Percentiles rank a stretch among this genome's conserved stretches.
These are phyloP conservation scores for Penicillium egyptiacum DNA, from an alignment of 495 filamentous ascomycete species.

Conservation along the genomic window DNA sequence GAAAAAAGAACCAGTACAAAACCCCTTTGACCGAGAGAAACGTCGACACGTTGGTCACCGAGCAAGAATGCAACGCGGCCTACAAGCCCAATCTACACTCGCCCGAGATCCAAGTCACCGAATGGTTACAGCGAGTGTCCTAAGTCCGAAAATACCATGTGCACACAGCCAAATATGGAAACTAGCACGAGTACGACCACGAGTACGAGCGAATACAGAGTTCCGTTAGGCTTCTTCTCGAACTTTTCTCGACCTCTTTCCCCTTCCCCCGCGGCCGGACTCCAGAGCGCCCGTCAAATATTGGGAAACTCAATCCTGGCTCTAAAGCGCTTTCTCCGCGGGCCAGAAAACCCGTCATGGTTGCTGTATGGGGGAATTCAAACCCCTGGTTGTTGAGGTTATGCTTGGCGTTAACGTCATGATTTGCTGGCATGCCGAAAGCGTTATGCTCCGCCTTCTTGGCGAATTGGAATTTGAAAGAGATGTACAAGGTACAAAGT, in stretches of 20 bases:
- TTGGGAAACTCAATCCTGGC: slow-evolving; percentile 7
- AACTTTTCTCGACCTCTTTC: slow-evolving; percentile 16
- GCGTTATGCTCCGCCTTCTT: neutral
- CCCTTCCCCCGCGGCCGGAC: slow-evolving; percentile 2
- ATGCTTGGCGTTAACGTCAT: slow-evolving; percentile 33
- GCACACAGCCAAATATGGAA: neutral
- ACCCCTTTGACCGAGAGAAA: slow-evolving; percentile 46
- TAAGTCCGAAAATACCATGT: slow-evolving; percentile 17
- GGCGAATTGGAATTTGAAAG: neutral
- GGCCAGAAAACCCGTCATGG: neutral
- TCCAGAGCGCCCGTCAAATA: neutral
- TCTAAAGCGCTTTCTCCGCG: neutral
- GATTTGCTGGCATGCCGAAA: slow-evolving; percentile 16
- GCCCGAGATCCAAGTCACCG: slow-evolving; percentile 63
- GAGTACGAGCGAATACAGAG: slow-evolving; percentile 6
- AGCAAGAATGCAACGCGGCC: slow-evolving; percentile 54
- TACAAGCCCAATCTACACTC: slow-evolving; percentile 53
- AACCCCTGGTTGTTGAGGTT: slow-evolving; percentile 4
- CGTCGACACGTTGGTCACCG: slow-evolving; percentile 44
- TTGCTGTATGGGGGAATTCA: neutral
- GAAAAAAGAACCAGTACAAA: slow-evolving; percentile 43
- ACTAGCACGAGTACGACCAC: neutral
- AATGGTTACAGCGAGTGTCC: slow-evolving; percentile 67
- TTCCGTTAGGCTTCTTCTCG: slow-evolving; percentile 27
- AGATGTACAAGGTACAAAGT: neutral